Evolutionary conservation across 129 eudicot genomes (phyloP).

Genomic region (Artemisia tridentata): DNA sequence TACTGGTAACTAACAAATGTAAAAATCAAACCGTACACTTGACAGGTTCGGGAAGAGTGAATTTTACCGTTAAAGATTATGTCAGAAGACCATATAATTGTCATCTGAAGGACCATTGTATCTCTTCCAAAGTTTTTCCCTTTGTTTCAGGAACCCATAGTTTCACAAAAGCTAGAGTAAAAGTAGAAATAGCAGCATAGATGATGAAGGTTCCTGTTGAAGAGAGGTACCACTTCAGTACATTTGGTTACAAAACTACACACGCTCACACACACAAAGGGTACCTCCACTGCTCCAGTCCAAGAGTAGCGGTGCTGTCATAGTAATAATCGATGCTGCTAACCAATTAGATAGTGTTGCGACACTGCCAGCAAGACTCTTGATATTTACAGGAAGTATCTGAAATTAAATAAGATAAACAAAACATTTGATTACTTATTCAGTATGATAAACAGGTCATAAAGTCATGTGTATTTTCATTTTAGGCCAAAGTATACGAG

Average conservation of each 20-base stretch:
- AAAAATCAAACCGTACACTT: neutral
- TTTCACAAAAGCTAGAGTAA: conserved; percentile 55
- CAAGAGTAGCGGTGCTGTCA: conserved; percentile 68
- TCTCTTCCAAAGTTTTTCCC: conserved; percentile 83
- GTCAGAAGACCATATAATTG: conserved; percentile 8
- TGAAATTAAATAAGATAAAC: conserved; percentile 27
- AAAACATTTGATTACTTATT: neutral
- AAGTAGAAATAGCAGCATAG: conserved; percentile 51
- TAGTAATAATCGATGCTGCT: conserved; percentile 57
- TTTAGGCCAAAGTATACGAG: too few relatives aligned
- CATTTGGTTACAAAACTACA: conserved; percentile 12
- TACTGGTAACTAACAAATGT: neutral
- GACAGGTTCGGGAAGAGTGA: conserved; percentile 2
- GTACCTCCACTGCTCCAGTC: conserved; percentile 86
- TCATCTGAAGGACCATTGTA: conserved; percentile 70
- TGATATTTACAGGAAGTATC: conserved; percentile 84
- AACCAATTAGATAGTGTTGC: conserved; percentile 77
- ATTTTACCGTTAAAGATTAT: conserved; percentile 21
- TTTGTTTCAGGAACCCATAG: conserved; percentile 90
- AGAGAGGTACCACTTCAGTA: conserved; percentile 5
- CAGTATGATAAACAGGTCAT: neutral
- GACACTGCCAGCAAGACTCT: conserved; percentile 88
- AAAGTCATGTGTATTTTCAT: neutral
- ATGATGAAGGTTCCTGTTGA: conserved; percentile 69
- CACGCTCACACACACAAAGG: conserved; percentile 19